Conservation (phyloP, 257 asterid species). For the Lithospermum erythrorhizon region DNA sequence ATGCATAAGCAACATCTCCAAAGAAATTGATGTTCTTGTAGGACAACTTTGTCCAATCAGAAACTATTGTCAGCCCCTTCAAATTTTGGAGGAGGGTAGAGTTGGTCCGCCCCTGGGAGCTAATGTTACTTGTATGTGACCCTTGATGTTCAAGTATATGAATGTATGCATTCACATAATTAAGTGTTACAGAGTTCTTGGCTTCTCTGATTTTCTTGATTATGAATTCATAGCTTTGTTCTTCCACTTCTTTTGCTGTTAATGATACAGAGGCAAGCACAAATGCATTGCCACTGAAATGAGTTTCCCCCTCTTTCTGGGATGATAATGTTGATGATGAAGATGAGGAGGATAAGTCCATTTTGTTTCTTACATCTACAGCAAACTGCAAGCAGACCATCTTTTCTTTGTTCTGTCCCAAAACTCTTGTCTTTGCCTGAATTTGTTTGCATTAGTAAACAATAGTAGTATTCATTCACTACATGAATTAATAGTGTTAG, state of each 20-base stretch:
- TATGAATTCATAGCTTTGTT: constrained; percentile 8
- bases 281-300: constrained; percentile 20
- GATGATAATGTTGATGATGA: constrained; percentile 5
- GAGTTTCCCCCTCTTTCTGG: constrained; percentile 4
- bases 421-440: constrained; percentile 19
- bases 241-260: constrained; percentile 17
- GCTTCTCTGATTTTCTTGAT: constrained; percentile 16
- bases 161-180: constrained; percentile 14
- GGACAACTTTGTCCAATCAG: constrained; percentile 23
- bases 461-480: no score
- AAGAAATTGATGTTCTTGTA: constrained; percentile 16
- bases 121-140: not conserved
- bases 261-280: constrained; percentile 20
- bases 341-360: not conserved
- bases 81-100: constrained; percentile 12
- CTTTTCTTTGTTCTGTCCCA: constrained; percentile 8
- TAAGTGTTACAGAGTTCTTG: constrained; percentile 11
- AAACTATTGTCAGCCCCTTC: constrained; percentile 16
- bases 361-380: constrained; percentile 17
- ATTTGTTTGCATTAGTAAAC: not conserved
- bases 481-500: no score
- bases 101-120: no score
- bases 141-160: constrained; percentile 12
- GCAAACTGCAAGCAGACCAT: constrained; percentile 25
- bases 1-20: constrained; percentile 13